Evolutionary conservation across 192 early-diverging fungal species (phyloP).

Genomic region (Lunasporangiospora selenospora): DNA sequence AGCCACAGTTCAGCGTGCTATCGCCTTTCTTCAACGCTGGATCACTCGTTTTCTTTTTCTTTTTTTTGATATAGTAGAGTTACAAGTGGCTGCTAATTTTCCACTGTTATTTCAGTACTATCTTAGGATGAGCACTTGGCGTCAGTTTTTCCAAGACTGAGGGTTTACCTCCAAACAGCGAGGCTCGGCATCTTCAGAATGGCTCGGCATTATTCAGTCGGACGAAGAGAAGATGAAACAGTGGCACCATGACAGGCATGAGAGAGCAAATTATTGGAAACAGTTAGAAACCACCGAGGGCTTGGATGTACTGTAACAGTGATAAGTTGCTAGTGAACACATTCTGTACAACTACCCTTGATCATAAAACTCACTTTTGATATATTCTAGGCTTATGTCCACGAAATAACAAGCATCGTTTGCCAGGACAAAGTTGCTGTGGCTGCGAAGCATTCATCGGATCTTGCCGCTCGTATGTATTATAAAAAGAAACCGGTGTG

Average conservation of each 20-base stretch:
- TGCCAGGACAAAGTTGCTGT: not conserved
- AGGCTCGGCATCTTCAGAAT: constrained; percentile 7
- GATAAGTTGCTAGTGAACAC: too few species aligned
- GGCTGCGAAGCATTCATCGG: not conserved
- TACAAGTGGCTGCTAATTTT: too few species aligned
- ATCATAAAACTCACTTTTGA: too few species aligned
- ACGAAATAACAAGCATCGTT: not conserved
- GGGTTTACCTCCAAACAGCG: constrained; percentile 9
- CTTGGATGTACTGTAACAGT: too few species aligned
- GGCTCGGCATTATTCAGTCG: not conserved
- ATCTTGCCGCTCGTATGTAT: not conserved
- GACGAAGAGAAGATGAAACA: not conserved
- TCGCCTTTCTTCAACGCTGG: too few species aligned
- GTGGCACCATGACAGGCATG: too few species aligned
- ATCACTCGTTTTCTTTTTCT: too few species aligned
- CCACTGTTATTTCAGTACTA: not conserved
- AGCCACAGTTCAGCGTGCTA: too few species aligned
- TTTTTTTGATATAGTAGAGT: too few species aligned
- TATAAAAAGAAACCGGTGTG: not conserved
- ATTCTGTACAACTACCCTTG: too few species aligned
- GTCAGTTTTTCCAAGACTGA: not conserved
- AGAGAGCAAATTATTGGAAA: too few species aligned
- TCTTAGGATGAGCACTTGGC: constrained; percentile 3
- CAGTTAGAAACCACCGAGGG: too few species aligned
- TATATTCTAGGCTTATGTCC: not conserved